Conservation (phyloP, 208 protist species). For the Acanthamoeba healyi region DNA sequence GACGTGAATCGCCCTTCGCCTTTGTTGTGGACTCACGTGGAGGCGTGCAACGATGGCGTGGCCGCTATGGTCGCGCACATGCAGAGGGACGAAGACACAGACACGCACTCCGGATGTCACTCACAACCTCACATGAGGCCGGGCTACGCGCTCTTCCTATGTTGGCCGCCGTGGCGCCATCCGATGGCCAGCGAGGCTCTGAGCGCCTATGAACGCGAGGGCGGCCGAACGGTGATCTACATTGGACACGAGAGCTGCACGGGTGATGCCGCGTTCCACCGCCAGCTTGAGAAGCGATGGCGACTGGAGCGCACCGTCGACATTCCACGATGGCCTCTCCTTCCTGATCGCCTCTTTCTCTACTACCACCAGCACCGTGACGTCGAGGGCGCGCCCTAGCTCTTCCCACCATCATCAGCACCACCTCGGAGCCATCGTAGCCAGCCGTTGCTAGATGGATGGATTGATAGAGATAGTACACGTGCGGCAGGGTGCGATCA, state of each 20-base stretch:
- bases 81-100: neutral
- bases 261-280: slow-evolving; percentile 16
- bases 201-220: neutral
- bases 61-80: neutral
- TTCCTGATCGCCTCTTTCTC: slow-evolving; percentile 11
- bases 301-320: neutral
- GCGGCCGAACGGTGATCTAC: slow-evolving; percentile 8
- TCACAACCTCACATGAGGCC: neutral
- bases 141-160: slow-evolving; percentile 4
- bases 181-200: slow-evolving; percentile 1
- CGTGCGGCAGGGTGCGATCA: no score
- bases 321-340: slow-evolving; percentile 1
- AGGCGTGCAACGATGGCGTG: neutral
- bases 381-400: no score
- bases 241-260: slow-evolving; percentile 41
- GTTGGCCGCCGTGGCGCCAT: slow-evolving; percentile 31
- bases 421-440: no score
- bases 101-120: neutral
- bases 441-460: no score
- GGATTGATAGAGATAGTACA: no score
- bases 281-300: neutral
- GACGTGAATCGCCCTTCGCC: neutral
- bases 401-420: no score
- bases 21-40: neutral
- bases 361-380: neutral